Evolutionary conservation across 2,329 filamentous ascomycete species (phyloP).

Genomic region (Ophiostoma montium): DNA sequence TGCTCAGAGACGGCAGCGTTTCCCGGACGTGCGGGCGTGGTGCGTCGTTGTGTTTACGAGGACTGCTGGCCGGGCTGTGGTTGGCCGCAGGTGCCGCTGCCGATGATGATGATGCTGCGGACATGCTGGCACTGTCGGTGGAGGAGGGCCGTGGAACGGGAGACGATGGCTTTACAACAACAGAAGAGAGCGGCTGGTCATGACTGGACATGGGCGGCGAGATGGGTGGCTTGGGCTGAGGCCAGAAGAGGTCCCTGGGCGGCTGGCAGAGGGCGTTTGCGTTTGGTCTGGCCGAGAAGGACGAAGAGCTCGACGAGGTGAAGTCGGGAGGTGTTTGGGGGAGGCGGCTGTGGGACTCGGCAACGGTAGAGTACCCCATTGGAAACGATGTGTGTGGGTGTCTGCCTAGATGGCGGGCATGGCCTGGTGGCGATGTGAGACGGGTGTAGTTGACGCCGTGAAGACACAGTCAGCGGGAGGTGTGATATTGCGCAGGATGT

Average conservation of each 20-base stretch:
- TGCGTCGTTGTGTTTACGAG: not conserved
- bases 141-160: not conserved
- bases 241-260: conserved; percentile 32
- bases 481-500: not conserved
- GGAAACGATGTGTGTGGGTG: conserved; percentile 21
- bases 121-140: conserved; percentile 28
- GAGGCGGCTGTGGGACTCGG: conserved; percentile 36
- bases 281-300: not conserved
- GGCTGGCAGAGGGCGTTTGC: not conserved
- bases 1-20: conserved; percentile 42
- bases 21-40: conserved; percentile 22
- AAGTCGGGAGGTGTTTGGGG: conserved; percentile 42
- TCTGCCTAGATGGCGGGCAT: not conserved
- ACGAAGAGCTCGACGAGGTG: conserved; percentile 25
- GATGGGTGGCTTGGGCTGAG: conserved; percentile 25
- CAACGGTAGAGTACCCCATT: conserved; percentile 41
- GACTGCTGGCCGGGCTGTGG: not conserved
- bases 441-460: not conserved
- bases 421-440: not conserved
- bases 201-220: conserved; percentile 45
- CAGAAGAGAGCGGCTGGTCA: conserved; percentile 28
- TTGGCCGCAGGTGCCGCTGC: not conserved
- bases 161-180: not conserved
- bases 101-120: not conserved
- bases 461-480: not conserved